Base-by-base conservation (phyloP, 2,329 filamentous ascomycete genomes). In the Microcyclospora tardicrescens region DNA sequence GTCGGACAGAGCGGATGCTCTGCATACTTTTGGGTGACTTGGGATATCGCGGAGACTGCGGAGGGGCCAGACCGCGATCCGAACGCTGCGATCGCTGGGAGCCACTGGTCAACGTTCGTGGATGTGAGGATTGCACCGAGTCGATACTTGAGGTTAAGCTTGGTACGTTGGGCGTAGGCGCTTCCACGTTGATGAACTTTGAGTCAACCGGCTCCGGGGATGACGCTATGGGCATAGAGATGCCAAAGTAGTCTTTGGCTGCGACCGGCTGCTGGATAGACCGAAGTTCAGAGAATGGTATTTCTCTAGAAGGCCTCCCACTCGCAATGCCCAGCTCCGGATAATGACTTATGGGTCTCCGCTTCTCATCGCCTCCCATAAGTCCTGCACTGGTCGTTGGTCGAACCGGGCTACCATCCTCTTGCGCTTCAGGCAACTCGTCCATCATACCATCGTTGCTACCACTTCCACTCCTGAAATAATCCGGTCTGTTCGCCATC, bases 401-500 rank as follows among this genome's bases (percentile, higher is more conserved):
- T 13, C 49, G 49, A 13, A 9, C 34, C 13, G 54, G 58, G 47
- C 35, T 64, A 54, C 16, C 62, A 61, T 66, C 62, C 36, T 75
- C 72, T 3, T 46, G 39, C 33, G 42, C 46, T 15, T 52, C 52
- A 28, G 43, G 35, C 15, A 54, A 34, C 30, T 53, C 52, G 10
- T 45, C 48, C 47, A 54, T 47, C 69, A 69, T 31, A 33, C 48
- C 46, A 13, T 50, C 42, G 14, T 63, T 64, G 49, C 81, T 80
- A 38, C 76, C 46, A 51, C 52, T 45, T 51, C 60, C 68, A 38
- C 81, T 81, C 31, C 85, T 79, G 57, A 87, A 87, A 61, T 84
- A 93, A 13, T 81, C 83, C 3, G 84, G 82, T 45, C 85, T 43
- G 47, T 82, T 81, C 57, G 61, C 84, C 42, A 95, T 69, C 38